Base-by-base conservation (phyloP, 257 asterid species). In the Scutellaria galericulata region DNA sequence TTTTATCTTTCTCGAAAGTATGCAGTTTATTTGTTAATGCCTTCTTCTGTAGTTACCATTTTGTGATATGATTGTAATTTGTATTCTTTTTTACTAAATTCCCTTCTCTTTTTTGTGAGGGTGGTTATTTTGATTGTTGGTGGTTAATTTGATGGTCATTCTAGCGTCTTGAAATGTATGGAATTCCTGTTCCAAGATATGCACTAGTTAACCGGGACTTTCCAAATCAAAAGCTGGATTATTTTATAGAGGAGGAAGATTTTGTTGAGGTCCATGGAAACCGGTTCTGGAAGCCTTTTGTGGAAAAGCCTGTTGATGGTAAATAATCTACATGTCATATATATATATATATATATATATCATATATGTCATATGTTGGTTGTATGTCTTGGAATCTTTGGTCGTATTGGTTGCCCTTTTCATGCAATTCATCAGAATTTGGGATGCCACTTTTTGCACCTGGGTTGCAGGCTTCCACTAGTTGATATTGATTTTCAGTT, bases 271-370 rank as follows among this genome's bases (percentile, higher is more conserved):
- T 94, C 77, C 93, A 88, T 65, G 98, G 99, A 44, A 84, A 84
- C 78, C 93, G 97, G 20, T 94, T 94, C 77, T 91, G 96, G 97
- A 94, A 94, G 83, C 99, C 99, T 70, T 91, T 94, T 81, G 99
- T 94, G 77, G 99, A 94, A 89, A 94, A 94, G 78, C 99, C 99
- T 45, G 89, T 94, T 72, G 76, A 91, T 81, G 99, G 99, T 92
- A 87, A 72, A 85, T 63, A 77, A 53, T 24, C 12, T 50, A 15
- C 44, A 14, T 9, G 45, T 9, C 14, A 35, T 18, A 18, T 18
- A 18, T 18, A 18, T 18, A 18, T 18, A 18, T 18, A 18, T 18
- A 18, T 18, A 18, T 18, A 15, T 50, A 14, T 9, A 52, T 9
- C 14, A 35, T 22, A 58, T 40, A 45, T 44, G 22, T 40, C 45